phyloP scores from a whole-genome alignment of 75 land plant genomes.

The Cryptomeria japonica region DNA sequence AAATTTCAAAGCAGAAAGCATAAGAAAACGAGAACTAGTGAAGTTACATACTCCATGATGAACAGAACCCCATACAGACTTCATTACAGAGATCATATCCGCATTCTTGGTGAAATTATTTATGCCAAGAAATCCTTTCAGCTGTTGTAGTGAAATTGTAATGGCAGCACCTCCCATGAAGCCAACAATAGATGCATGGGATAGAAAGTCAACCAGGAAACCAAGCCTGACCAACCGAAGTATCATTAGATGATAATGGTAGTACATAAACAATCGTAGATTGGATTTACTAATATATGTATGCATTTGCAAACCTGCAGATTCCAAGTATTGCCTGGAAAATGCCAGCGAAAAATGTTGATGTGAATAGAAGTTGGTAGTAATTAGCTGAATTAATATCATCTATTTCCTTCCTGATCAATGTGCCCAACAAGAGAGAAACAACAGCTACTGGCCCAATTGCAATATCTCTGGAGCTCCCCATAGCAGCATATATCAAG shows the following conservation, averaged over 20 bases:
- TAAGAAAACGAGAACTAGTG: background rate
- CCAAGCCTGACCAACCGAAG: constrained; percentile 24
- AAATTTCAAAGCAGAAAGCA: background rate
- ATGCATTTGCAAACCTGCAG: constrained; percentile 48
- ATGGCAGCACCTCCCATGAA: constrained; percentile 31
- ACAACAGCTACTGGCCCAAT: constrained; percentile 87
- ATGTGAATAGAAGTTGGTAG: constrained; percentile 53
- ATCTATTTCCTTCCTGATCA: constrained; percentile 39
- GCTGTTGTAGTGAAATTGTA: constrained; percentile 21
- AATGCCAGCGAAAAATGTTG: constrained; percentile 79
- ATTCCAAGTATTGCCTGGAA: constrained; percentile 73
- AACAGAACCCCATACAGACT: constrained; percentile 49
- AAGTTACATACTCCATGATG: constrained; percentile 46
- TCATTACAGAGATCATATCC: constrained; percentile 32
- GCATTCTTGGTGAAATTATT: background rate
- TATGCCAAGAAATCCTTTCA: constrained; percentile 26
- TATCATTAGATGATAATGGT: background rate
- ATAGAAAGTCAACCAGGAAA: constrained; percentile 30
- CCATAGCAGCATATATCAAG: constrained; percentile 76
- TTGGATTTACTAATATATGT: background rate
- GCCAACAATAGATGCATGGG: constrained; percentile 28
- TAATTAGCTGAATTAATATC: constrained; percentile 44
- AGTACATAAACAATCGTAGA: background rate
- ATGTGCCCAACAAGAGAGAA: constrained; percentile 60
- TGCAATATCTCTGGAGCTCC: constrained; percentile 78